phyloP scores from a whole-genome alignment of 2,329 filamentous ascomycete genomes.

The Fusarium sp. region DNA sequence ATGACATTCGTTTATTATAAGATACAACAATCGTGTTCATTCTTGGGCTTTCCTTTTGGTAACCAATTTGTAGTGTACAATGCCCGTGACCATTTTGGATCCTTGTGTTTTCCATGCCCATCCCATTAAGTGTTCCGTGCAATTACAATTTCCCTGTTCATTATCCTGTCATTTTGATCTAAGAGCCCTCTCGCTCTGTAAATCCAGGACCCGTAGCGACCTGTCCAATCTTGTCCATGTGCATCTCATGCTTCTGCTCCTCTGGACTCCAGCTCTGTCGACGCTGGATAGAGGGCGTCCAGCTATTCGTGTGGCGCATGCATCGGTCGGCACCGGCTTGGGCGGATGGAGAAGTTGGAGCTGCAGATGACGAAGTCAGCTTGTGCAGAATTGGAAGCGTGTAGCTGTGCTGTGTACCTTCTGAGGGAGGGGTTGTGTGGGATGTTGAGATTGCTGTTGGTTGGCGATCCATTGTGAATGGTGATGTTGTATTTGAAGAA shows the following conservation, averaged over 20 bases:
- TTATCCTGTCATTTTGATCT: background rate
- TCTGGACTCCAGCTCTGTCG: conserved; percentile 64
- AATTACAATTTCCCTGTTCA: background rate
- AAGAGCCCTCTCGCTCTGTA: conserved; percentile 46
- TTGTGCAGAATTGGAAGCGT: background rate
- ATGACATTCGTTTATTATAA: conserved; percentile 9
- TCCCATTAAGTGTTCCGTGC: background rate
- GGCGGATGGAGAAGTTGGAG: conserved; percentile 23
- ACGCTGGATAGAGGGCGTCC: conserved; percentile 56
- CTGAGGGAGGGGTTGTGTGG: conserved; percentile 15
- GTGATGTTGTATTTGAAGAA: background rate
- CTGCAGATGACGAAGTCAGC: conserved; percentile 18
- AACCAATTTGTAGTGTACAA: conserved; percentile 7
- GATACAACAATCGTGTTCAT: background rate
- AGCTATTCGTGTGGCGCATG: conserved; percentile 49
- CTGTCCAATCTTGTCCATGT: conserved; percentile 54
- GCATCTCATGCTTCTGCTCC: conserved; percentile 62
- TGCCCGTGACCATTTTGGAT: background rate
- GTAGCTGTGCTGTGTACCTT: conserved; percentile 7
- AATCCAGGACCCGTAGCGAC: conserved; percentile 54
- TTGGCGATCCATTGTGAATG: conserved; percentile 27
- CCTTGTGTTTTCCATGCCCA: background rate
- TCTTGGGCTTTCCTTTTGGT: background rate
- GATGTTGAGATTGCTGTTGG: conserved; percentile 23
- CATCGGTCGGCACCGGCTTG: conserved; percentile 45